Evolutionary conservation across 2,329 filamentous ascomycete species (phyloP).

Genomic region (Macrophomina phaseolina): DNA sequence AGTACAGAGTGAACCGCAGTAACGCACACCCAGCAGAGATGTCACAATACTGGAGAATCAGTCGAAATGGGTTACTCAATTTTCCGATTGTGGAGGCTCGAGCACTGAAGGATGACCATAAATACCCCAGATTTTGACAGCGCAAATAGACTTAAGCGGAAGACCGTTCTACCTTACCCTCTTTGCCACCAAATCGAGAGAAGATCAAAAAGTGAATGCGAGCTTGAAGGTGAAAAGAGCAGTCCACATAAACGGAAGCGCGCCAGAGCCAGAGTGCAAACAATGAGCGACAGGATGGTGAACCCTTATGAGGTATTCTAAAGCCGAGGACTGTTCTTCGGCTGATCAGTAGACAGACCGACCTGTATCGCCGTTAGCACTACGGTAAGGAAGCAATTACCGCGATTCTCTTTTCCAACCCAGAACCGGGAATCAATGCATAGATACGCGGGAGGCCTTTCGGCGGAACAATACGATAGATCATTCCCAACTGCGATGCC

Average conservation of each 20-base stretch:
- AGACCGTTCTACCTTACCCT: background rate
- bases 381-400: slow-evolving; percentile 33
- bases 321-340: slow-evolving; percentile 31
- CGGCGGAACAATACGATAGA: background rate
- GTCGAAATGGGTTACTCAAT: background rate
- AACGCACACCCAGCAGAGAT: background rate
- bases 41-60: too few species aligned
- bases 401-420: background rate
- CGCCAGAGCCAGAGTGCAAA: background rate
- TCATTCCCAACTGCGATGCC: background rate
- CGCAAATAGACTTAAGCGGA: background rate
- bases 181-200: background rate
- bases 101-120: too few species aligned
- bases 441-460: background rate
- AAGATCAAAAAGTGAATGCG: background rate
- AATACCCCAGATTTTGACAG: background rate
- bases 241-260: background rate
- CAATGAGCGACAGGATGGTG: background rate
- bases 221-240: background rate
- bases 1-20: background rate
- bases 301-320: slow-evolving; percentile 29
- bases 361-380: slow-evolving; percentile 39
- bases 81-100: too few species aligned
- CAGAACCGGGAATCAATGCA: background rate
- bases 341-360: slow-evolving; percentile 32